Evolutionary conservation across 257 asterid species (phyloP), one percentile per base, ranked within the genome.

Genomic region (Solanum peruvianum): DNA sequence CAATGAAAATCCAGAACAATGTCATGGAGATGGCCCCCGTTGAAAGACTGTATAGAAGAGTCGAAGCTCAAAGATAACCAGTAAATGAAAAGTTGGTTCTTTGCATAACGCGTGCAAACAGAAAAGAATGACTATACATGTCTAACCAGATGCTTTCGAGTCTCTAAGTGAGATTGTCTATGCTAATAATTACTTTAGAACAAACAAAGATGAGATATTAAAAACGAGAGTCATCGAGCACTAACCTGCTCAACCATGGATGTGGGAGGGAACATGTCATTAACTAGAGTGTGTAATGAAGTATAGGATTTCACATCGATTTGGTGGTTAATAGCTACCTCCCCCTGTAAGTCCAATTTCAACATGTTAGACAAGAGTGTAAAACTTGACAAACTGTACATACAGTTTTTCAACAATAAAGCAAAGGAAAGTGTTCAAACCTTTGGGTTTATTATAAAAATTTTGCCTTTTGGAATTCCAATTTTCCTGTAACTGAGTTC

Each of bases 251-350:
- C 99, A 35, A 90, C 94, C 88, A 97, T 87, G 62, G 99, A 95
- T 42, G 99, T 95, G 5, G 99, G 98, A 1, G 99, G 99, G 93
- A 97, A 97, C 99, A 97, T 97, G 92, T 97, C 99, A 25, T 97
- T 89, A 84, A 97, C 99, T 52, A 97, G 87, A 1, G 99, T 97
- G 92, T 96, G 99, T 82, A 97, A 88, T 4, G 99, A 97, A 85
- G 99, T 97, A 92, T 97, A 97, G 5, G 99, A 96, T 83, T 96
- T 97, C 87, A 94, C 98, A 58, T 97, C 98, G 4, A 93, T 90
- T 16, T 96, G 98, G 86, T 94, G 93, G 89, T 95, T 97, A 89
- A 96, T 96, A 85, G 99, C 99, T 89, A 97, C 99, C 94, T 97
- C 99, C 1, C 99, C 99, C 99, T 97, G 93, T 58, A 64, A 87